Evolutionary conservation across 345 rosid species (phyloP).

Genomic region (Trapa incisa): DNA sequence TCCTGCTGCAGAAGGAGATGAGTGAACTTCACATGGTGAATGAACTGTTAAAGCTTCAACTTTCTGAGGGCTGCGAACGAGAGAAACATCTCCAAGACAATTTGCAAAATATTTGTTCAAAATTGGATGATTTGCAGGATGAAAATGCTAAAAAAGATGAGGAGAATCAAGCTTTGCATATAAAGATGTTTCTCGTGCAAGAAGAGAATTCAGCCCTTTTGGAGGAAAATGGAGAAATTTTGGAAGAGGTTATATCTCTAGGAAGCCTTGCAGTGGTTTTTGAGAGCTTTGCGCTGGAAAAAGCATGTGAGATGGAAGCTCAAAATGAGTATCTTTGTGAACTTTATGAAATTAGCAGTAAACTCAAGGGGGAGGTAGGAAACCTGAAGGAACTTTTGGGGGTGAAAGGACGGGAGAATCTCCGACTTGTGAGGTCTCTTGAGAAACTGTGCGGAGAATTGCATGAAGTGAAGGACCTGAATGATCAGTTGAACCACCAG

Average conservation of each 20-base stretch:
- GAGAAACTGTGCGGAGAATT: constrained; percentile 44
- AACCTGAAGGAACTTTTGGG: constrained; percentile 34
- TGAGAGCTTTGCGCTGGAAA: constrained; percentile 41
- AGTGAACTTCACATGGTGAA: constrained; percentile 50
- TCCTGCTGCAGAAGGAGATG: constrained; percentile 34
- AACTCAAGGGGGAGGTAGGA: constrained; percentile 38
- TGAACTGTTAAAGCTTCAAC: constrained; percentile 39
- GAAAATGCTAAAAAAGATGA: constrained; percentile 33
- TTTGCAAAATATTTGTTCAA: constrained; percentile 24
- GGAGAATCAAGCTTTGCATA: constrained; percentile 31
- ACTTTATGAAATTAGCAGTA: constrained; percentile 23
- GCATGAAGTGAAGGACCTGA: constrained; percentile 37
- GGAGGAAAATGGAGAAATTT: constrained; percentile 38
- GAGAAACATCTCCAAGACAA: constrained; percentile 30
- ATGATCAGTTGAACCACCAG: constrained; percentile 46
- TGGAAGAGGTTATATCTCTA: constrained; percentile 41
- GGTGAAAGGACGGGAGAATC: constrained; percentile 35
- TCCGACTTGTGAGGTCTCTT: constrained; percentile 28
- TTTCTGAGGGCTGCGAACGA: constrained; percentile 27
- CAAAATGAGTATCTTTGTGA: constrained; percentile 29
- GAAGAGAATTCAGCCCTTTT: constrained; percentile 34
- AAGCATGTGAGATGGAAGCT: constrained; percentile 35
- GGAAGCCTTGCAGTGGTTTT: constrained; percentile 37
- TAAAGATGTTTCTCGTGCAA: constrained; percentile 36
- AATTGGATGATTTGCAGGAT: constrained; percentile 36